phyloP scores from a whole-genome alignment of 2,329 filamentous ascomycete genomes.

The Colletotrichum salicis region DNA sequence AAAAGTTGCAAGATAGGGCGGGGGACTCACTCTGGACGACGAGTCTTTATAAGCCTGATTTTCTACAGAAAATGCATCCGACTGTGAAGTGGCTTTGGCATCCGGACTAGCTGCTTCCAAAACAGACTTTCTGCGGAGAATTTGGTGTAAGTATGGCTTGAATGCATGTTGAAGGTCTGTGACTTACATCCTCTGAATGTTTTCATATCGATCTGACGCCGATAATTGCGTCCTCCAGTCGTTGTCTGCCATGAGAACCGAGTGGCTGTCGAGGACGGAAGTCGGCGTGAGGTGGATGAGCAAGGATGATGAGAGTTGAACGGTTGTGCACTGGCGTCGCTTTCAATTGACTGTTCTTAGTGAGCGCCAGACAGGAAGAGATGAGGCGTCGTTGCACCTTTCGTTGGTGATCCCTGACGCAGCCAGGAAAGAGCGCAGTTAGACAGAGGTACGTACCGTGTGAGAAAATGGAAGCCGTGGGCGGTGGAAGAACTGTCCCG shows the following conservation, averaged over 20 bases:
- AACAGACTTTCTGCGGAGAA: conserved; percentile 20
- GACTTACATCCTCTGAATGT: conserved; percentile 70
- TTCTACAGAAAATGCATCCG: conserved; percentile 35
- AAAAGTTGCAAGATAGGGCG: background rate
- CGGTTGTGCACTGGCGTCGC: background rate
- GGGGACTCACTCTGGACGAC: conserved; percentile 24
- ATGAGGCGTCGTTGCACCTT: background rate
- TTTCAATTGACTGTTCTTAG: background rate
- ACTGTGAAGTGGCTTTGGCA: conserved; percentile 28
- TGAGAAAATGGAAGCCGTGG: background rate
- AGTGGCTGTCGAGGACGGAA: background rate
- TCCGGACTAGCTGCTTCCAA: conserved; percentile 24
- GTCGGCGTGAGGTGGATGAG: too few relatives aligned
- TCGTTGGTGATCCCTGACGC: background rate
- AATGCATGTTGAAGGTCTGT: background rate
- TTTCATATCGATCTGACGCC: conserved; percentile 70
- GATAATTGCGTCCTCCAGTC: conserved; percentile 64
- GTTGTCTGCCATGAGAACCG: conserved; percentile 33
- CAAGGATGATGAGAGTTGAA: background rate
- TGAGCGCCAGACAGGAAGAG: conserved; percentile 7
- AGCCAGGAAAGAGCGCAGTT: background rate
- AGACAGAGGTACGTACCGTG: conserved; percentile 15
- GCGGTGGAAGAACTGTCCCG: conserved; percentile 6
- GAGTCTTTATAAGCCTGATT: conserved; percentile 35
- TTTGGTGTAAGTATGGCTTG: background rate